phyloP scores from a whole-genome alignment of 257 asterid genomes.

The Eustoma russellianum region DNA sequence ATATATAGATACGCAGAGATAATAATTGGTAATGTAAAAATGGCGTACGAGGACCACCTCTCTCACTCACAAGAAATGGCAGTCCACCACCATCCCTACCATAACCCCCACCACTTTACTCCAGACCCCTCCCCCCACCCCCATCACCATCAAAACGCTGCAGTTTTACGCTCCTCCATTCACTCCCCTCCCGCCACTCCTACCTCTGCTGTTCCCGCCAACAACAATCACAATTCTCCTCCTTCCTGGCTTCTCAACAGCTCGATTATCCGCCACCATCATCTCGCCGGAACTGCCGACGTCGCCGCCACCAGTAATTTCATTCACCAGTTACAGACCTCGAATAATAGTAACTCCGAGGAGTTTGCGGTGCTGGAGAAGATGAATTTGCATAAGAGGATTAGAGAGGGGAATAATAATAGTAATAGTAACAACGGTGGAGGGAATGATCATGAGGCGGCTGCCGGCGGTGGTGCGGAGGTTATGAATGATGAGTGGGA shows the following conservation, averaged over 20 bases:
- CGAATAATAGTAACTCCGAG: slow-evolving; percentile 22
- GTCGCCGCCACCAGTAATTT: slow-evolving; percentile 18
- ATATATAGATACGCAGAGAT: not conserved
- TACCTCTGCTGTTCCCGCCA: slow-evolving; percentile 6
- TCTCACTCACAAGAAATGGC: slow-evolving; percentile 30
- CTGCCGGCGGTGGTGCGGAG: slow-evolving; percentile 1
- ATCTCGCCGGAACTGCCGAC: slow-evolving; percentile 9
- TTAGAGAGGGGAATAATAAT: not conserved
- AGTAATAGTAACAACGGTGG: not conserved
- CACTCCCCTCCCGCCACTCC: slow-evolving; percentile 28
- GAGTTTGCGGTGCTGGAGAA: slow-evolving; percentile 14
- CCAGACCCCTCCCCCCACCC: slow-evolving; percentile 4
- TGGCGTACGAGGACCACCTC: slow-evolving; percentile 38
- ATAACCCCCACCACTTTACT: slow-evolving; percentile 4
- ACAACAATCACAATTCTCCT: slow-evolving; percentile 9
- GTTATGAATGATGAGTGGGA: slow-evolving; percentile 49
- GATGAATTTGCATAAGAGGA: slow-evolving; percentile 15
- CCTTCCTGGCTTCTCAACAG: slow-evolving; percentile 6
- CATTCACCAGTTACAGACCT: slow-evolving; percentile 24
- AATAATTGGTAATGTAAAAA: slow-evolving; percentile 11
- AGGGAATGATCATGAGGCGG: not conserved
- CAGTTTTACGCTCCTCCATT: slow-evolving; percentile 16
- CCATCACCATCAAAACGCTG: slow-evolving; percentile 4
- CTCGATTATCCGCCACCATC: slow-evolving; percentile 19
- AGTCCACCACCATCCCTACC: slow-evolving; percentile 15